Conservation (phyloP, 106 monocot species). For the Platanthera guangdongensis region DNA sequence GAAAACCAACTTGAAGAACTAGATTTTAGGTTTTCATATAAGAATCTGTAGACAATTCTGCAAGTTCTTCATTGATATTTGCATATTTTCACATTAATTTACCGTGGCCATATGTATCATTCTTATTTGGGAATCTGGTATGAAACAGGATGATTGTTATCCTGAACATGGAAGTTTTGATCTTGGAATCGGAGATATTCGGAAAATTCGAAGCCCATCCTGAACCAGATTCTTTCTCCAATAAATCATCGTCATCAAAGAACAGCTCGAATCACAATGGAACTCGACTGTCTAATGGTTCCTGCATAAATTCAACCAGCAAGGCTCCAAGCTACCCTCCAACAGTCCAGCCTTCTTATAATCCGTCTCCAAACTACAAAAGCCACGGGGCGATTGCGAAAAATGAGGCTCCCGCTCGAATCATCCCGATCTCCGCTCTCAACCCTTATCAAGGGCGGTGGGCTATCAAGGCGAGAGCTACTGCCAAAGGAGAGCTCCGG, state of each 20-base stretch:
- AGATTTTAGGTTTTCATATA: background rate
- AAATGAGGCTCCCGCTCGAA: conserved; percentile 82
- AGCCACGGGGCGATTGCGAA: conserved; percentile 60
- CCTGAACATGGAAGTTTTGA: conserved; percentile 74
- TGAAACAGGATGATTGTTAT: conserved; percentile 72
- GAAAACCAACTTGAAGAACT: background rate
- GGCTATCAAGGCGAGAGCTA: conserved; percentile 89
- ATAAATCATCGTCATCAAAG: conserved; percentile 9
- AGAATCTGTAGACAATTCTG: background rate
- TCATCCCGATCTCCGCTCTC: conserved; percentile 76
- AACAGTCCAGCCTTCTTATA: conserved; percentile 76
- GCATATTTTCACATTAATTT: no score
- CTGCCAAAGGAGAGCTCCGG: conserved; percentile 73
- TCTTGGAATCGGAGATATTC: conserved; percentile 41
- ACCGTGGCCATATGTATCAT: background rate
- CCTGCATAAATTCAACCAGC: conserved; percentile 17
- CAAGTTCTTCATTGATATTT: no score
- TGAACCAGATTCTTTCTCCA: conserved; percentile 14
- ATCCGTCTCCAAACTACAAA: conserved; percentile 74
- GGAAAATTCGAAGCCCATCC: conserved; percentile 30
- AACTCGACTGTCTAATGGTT: conserved; percentile 8
- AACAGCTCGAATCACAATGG: conserved; percentile 5
- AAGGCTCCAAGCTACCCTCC: conserved; percentile 33
- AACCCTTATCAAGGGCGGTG: conserved; percentile 95
- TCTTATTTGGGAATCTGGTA: background rate